A percentile compares a stretch with the other conserved stretches of the same genome.
Conservation (phyloP, 345 rosid species). For the Odontarrhena argentea region DNA sequence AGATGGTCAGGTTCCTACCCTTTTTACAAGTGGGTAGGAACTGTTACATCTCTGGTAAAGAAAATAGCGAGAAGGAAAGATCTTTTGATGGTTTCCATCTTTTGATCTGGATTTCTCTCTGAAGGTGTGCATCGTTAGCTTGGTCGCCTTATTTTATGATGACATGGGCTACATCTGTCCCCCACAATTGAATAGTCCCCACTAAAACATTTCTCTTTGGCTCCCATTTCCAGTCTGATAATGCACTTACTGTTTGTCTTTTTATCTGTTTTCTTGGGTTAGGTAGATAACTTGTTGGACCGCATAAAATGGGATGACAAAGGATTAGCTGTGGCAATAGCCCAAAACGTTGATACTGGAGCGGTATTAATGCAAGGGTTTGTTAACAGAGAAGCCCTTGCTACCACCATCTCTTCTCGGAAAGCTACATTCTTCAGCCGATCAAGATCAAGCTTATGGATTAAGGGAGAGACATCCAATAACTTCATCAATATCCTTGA, state of each 20-base stretch:
- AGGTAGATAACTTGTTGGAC: conserved; percentile 74
- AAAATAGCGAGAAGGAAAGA: conserved; percentile 41
- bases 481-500: conserved; percentile 80
- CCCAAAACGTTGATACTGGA: conserved; percentile 89
- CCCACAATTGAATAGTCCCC: conserved; percentile 29
- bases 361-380: conserved; percentile 96
- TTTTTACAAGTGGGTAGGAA: conserved; percentile 33
- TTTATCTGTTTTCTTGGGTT: conserved; percentile 31
- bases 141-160: conserved; percentile 39
- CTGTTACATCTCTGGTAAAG: conserved; percentile 59
- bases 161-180: conserved; percentile 59
- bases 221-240: not conserved
- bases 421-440: conserved; percentile 96
- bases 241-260: not conserved
- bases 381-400: conserved; percentile 74
- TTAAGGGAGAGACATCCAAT: conserved; percentile 89
- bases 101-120: conserved; percentile 38
- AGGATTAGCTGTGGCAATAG: conserved; percentile 95
- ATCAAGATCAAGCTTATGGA: conserved; percentile 84
- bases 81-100: conserved; percentile 49
- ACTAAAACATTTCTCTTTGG: conserved; percentile 12
- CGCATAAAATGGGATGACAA: conserved; percentile 88
- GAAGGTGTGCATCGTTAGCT: conserved; percentile 56
- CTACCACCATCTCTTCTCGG: conserved; percentile 62
- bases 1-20: conserved; percentile 48